Percentiles rank a stretch among this genome's conserved stretches.
phyloP scores from a whole-genome alignment of 805 yeast species.

The Schizosaccharomyces pombe region ASM294v3 CU329670.1:4122001-4122500 shows the following conservation, averaged over 20 bases:
- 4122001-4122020: no score
- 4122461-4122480: not conserved
- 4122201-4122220: not conserved
- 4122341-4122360: not conserved
- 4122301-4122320: not conserved
- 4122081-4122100: no score
- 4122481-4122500: not conserved
- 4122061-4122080: no score
- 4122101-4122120: no score
- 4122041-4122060: no score
- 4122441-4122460: not conserved
- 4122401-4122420: not conserved
- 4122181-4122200: not conserved
- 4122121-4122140: no score
- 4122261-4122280: not conserved
- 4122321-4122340: not conserved
- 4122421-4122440: not conserved
- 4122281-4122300: not conserved
- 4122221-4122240: not conserved
- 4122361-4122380: not conserved
- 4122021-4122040: no score
- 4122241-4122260: not conserved
- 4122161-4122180: not conserved
- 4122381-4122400: not conserved
- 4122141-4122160: no score